phyloP scores from a whole-genome alignment of 768 basidiomycete species.

The Mycena amicta region DNA sequence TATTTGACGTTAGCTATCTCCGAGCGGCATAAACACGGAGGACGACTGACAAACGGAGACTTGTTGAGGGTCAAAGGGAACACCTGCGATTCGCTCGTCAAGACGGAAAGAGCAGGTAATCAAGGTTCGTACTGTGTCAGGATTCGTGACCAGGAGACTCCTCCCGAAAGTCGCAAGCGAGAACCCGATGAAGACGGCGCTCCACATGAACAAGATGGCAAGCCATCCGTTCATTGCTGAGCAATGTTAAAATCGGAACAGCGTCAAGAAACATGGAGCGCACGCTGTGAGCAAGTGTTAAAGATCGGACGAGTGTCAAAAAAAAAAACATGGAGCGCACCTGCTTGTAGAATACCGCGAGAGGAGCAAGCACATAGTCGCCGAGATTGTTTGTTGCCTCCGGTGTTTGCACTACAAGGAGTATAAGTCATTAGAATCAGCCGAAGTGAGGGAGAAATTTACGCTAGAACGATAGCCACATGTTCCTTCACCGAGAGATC shows the following conservation, averaged over 20 bases:
- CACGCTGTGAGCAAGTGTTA: too few relatives aligned
- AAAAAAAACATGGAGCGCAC: constrained; percentile 1
- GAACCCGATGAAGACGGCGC: constrained; percentile 26
- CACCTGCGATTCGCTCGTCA: neutral
- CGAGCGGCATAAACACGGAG: neutral
- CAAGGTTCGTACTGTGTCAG: constrained; percentile 18
- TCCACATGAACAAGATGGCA: constrained; percentile 29
- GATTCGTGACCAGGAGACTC: constrained; percentile 27
- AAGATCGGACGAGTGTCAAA: neutral
- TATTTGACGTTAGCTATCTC: neutral
- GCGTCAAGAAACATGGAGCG: too few relatives aligned
- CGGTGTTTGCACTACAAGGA: constrained; percentile 24
- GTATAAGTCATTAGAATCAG: neutral
- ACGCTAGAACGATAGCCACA: constrained; percentile 30
- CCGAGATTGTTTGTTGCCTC: constrained; percentile 28
- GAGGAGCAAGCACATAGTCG: constrained; percentile 29
- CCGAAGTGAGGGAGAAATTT: neutral
- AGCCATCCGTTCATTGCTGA: constrained; percentile 33
- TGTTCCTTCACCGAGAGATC: constrained; percentile 25
- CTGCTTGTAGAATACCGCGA: constrained; percentile 25
- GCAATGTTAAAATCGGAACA: too few relatives aligned
- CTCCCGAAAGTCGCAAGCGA: constrained; percentile 26
- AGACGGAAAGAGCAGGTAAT: neutral
- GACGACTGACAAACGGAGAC: constrained; percentile 15
- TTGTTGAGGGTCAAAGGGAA: constrained; percentile 20